Conservation (phyloP, 805 yeast genomes). For the Hagleromyces aurorensis region DNA sequence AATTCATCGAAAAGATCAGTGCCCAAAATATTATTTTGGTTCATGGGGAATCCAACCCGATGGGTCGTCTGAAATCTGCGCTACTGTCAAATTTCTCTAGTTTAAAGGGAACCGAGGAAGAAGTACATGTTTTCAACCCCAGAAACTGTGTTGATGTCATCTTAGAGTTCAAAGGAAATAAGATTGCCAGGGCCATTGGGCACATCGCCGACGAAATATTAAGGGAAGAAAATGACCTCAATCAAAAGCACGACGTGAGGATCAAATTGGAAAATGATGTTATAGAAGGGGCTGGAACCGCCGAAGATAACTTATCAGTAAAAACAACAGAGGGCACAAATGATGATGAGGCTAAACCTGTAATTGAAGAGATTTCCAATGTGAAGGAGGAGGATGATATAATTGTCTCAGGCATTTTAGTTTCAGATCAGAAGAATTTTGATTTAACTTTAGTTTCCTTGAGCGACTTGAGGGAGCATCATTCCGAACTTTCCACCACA, state of each 20-base stretch:
- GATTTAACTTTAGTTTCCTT: constrained; percentile 76
- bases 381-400: constrained; percentile 31
- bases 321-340: constrained; percentile 60
- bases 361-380: constrained; percentile 35
- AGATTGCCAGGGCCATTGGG: constrained; percentile 72
- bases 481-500: constrained; percentile 76
- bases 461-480: constrained; percentile 79
- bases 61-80: constrained; percentile 96
- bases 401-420: constrained; percentile 72
- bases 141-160: constrained; percentile 76
- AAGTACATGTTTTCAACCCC: constrained; percentile 87
- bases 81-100: constrained; percentile 76
- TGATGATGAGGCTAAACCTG: constrained; percentile 47
- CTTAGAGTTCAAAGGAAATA: constrained; percentile 73
- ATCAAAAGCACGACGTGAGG: constrained; percentile 1
- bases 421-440: constrained; percentile 71
- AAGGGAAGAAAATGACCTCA: constrained; percentile 27
- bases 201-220: constrained; percentile 41
- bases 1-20: constrained; percentile 80
- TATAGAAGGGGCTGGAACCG: constrained; percentile 2
- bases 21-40: constrained; percentile 84
- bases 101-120: constrained; percentile 77
- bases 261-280: constrained; percentile 2
- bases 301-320: constrained; percentile 4
- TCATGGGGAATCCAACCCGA: constrained; percentile 97